Evolutionary conservation across 306 rosid genomes (phyloP).

Genomic region (Ziziphus jujuba): DNA sequence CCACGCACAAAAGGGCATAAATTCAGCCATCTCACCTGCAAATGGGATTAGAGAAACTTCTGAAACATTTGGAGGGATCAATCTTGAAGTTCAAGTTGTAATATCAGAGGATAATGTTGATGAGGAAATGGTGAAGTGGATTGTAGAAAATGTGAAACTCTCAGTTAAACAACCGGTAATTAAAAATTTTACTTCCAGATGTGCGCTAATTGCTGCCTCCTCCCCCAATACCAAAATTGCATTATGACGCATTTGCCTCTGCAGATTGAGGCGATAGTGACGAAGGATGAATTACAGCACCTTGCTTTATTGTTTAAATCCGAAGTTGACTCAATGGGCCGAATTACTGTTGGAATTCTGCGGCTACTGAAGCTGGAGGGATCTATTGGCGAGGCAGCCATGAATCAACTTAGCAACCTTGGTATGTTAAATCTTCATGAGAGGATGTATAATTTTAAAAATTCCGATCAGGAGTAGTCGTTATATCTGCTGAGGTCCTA

Average conservation of each 20-base stretch:
- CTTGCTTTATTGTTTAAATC: conserved; percentile 86
- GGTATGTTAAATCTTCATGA: conserved; percentile 48
- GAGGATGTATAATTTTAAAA: background rate
- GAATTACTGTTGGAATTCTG: conserved; percentile 83
- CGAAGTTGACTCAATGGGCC: conserved; percentile 90
- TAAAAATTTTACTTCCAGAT: conserved; percentile 19
- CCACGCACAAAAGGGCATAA: conserved; percentile 39
- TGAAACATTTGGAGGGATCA: conserved; percentile 62
- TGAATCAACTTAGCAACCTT: conserved; percentile 78
- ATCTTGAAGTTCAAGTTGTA: conserved; percentile 67
- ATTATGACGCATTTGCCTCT: conserved; percentile 28
- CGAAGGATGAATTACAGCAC: conserved; percentile 91
- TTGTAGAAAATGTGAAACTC: conserved; percentile 80
- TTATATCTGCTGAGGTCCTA: background rate
- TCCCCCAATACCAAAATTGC: background rate
- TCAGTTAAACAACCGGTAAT: conserved; percentile 82
- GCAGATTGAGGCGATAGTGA: conserved; percentile 86
- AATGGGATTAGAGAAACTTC: conserved; percentile 59
- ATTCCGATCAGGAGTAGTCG: conserved; percentile 11
- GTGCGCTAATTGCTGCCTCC: conserved; percentile 7
- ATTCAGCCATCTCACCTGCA: conserved; percentile 34
- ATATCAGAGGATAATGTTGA: conserved; percentile 53
- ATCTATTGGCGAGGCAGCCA: conserved; percentile 80
- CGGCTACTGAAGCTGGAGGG: conserved; percentile 82
- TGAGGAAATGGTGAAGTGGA: conserved; percentile 66